A percentile compares a stretch with the other conserved stretches of the same genome.
Evolutionary conservation across 2,329 filamentous ascomycete genomes (phyloP).

Genomic region (Apiospora kogelbergensis): DNA sequence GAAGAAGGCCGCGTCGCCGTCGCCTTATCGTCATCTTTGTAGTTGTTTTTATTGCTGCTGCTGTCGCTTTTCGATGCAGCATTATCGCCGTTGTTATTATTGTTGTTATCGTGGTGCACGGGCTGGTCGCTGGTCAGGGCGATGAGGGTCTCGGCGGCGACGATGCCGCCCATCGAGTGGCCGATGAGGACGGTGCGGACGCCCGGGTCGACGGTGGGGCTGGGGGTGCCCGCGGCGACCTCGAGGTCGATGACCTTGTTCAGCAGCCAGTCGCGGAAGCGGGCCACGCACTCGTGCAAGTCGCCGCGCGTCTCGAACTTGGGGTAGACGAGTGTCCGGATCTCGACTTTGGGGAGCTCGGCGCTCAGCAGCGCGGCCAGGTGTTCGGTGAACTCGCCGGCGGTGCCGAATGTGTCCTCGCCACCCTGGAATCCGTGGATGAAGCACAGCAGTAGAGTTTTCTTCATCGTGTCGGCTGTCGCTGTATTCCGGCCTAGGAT

Average conservation of each 20-base stretch:
- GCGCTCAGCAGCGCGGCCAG: slow-evolving; percentile 63
- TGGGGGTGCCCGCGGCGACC: slow-evolving; percentile 62
- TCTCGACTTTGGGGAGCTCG: slow-evolving; percentile 67
- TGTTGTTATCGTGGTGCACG: slow-evolving; percentile 35
- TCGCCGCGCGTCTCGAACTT: slow-evolving; percentile 82
- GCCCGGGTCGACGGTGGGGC: slow-evolving; percentile 32
- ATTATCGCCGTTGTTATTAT: not conserved
- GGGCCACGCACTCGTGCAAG: slow-evolving; percentile 66
- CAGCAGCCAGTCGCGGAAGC: slow-evolving; percentile 81
- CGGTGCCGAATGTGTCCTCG: slow-evolving; percentile 72
- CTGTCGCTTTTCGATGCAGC: slow-evolving; percentile 30
- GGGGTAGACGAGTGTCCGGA: slow-evolving; percentile 72
- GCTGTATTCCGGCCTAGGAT: not conserved
- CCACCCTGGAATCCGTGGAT: slow-evolving; percentile 89
- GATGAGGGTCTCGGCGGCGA: slow-evolving; percentile 85
- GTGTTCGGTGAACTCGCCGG: slow-evolving; percentile 68
- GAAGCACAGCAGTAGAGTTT: slow-evolving; percentile 78
- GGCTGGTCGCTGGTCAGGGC: slow-evolving; percentile 61
- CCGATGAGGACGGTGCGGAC: slow-evolving; percentile 32
- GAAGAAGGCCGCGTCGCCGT: not conserved
- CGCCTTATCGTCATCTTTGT: slow-evolving; percentile 34
- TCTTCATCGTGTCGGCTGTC: slow-evolving; percentile 58
- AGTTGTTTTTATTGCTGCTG: slow-evolving; percentile 33
- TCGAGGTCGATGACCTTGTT: slow-evolving; percentile 94
- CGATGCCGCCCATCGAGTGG: slow-evolving; percentile 74